Conservation (phyloP, 805 yeast species). For the Monosporozyma yasuniensis region DNA sequence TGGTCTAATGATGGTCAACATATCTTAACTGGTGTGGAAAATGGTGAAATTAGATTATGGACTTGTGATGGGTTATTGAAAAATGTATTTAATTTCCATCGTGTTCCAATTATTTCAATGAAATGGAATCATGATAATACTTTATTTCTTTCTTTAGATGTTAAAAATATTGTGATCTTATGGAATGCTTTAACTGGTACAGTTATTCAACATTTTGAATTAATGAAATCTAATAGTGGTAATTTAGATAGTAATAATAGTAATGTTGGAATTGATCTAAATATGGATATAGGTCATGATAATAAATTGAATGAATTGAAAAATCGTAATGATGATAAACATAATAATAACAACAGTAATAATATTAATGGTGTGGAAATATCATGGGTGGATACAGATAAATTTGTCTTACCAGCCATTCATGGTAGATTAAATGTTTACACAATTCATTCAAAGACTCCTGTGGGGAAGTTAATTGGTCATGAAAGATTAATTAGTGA, state of each 20-base stretch:
- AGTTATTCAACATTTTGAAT: slow-evolving; percentile 40
- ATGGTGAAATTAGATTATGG: slow-evolving; percentile 79
- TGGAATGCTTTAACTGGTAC: slow-evolving; percentile 60
- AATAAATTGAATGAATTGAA: slow-evolving; percentile 30
- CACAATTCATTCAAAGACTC: slow-evolving; percentile 38
- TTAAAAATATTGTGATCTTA: slow-evolving; percentile 41
- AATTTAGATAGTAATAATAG: not conserved
- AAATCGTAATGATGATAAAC: slow-evolving; percentile 1
- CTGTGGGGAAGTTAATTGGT: slow-evolving; percentile 50
- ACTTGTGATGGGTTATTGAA: slow-evolving; percentile 56
- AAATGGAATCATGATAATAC: slow-evolving; percentile 54
- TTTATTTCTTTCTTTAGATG: slow-evolving; percentile 52
- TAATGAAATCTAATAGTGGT: slow-evolving; percentile 11
- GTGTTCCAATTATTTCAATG: slow-evolving; percentile 45
- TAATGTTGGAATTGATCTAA: slow-evolving; percentile 24
- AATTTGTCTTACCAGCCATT: slow-evolving; percentile 62
- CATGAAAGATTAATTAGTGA: slow-evolving; percentile 53
- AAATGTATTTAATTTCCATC: slow-evolving; percentile 45
- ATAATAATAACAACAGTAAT: not conserved
- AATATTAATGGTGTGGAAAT: slow-evolving; percentile 41
- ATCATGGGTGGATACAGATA: slow-evolving; percentile 64
- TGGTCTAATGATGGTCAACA: slow-evolving; percentile 65
- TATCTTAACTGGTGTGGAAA: slow-evolving; percentile 53
- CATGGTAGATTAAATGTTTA: slow-evolving; percentile 48
- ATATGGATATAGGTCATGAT: slow-evolving; percentile 40